Conservation (phyloP, 2,329 filamentous ascomycete species). For the Mycosphaerella sp. region DNA sequence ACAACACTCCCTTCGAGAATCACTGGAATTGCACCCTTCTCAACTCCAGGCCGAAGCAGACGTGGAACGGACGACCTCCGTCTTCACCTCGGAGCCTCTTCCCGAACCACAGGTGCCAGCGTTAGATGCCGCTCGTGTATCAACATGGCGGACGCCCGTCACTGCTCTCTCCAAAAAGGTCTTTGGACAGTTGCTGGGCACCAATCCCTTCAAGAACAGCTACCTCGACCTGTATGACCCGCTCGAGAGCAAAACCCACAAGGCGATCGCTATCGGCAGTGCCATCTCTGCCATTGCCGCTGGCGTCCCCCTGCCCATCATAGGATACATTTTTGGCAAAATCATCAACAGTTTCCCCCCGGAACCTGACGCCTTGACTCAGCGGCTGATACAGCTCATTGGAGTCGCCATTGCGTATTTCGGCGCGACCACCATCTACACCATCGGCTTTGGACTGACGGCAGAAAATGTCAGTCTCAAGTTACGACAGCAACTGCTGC, state of each 20-base stretch:
- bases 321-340: slow-evolving; percentile 42
- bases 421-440: slow-evolving; percentile 45
- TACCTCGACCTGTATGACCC: slow-evolving; percentile 46
- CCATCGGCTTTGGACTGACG: slow-evolving; percentile 45
- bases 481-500: slow-evolving; percentile 42
- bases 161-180: slow-evolving; percentile 7
- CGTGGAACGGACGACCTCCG: neutral
- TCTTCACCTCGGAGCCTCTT: slow-evolving; percentile 4
- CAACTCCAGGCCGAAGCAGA: neutral
- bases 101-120: slow-evolving; percentile 1
- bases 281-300: slow-evolving; percentile 36
- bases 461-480: slow-evolving; percentile 46
- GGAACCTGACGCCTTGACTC: slow-evolving; percentile 38
- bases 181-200: slow-evolving; percentile 35
- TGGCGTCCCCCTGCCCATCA: slow-evolving; percentile 38
- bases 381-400: slow-evolving; percentile 40
- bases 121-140: neutral
- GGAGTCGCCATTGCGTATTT: slow-evolving; percentile 46
- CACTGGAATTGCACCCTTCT: slow-evolving; percentile 1
- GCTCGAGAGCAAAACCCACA: slow-evolving; percentile 38
- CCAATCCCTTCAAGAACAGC: slow-evolving; percentile 43
- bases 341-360: slow-evolving; percentile 49
- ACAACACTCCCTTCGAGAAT: neutral
- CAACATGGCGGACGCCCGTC: slow-evolving; percentile 5
- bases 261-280: slow-evolving; percentile 32